These are phyloP conservation scores for Rheum nobile DNA, from an alignment of 148 eudicot genomes.

Conservation along the genomic window DNA sequence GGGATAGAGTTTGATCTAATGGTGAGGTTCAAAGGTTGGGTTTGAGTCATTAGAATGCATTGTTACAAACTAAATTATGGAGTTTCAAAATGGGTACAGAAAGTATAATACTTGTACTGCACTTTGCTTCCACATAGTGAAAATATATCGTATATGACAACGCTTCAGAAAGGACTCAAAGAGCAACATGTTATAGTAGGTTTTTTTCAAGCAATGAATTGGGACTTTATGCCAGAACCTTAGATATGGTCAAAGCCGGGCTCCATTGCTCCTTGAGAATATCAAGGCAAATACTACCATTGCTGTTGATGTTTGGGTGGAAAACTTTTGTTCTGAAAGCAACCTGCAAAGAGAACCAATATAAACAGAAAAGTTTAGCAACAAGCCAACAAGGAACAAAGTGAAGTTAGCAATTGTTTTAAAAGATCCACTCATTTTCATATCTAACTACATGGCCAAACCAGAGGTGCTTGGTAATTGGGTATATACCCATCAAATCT, in stretches of 20 bases:
- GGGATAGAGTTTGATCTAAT: background rate
- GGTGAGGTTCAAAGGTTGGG: background rate
- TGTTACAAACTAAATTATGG: background rate
- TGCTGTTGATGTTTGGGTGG: constrained; percentile 66
- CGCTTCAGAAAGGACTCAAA: background rate
- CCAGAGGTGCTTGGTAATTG: too few relatives aligned
- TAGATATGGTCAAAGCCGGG: constrained; percentile 65
- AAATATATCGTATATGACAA: background rate
- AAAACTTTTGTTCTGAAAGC: constrained; percentile 67
- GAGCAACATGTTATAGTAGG: background rate
- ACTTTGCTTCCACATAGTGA: background rate
- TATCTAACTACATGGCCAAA: background rate
- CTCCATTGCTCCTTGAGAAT: constrained; percentile 69
- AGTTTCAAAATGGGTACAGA: too few relatives aligned
- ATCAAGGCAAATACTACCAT: constrained; percentile 68
- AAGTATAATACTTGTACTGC: background rate
- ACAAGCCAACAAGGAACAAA: background rate
- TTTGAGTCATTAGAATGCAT: background rate
- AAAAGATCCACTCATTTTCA: background rate
- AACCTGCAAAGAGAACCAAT: constrained; percentile 28
- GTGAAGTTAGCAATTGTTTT: background rate
- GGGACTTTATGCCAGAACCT: constrained; percentile 20
- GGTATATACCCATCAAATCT: too few relatives aligned
- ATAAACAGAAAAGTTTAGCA: background rate
- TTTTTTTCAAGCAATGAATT: background rate